Evolutionary conservation across 345 rosid genomes (phyloP).

Genomic region (Syzygium aqueum): DNA sequence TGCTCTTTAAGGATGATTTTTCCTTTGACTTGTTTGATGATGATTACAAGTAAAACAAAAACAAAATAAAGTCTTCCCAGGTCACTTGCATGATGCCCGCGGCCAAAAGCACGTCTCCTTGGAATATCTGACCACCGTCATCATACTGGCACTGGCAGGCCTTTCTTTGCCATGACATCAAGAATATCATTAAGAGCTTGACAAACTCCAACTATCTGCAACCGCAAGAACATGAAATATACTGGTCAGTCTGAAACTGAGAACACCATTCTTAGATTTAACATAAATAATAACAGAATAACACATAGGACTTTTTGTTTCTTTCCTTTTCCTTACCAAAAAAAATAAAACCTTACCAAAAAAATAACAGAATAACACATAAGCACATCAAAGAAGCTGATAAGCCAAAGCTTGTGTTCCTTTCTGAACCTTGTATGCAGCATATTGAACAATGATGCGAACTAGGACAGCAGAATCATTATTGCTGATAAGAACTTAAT

Average conservation of each 20-base stretch:
- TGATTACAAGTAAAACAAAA: background rate
- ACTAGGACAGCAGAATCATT: background rate
- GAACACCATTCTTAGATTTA: background rate
- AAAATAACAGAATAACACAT: background rate
- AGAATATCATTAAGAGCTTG: constrained; percentile 89
- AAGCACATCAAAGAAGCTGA: background rate
- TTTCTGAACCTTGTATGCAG: background rate
- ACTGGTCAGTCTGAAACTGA: background rate
- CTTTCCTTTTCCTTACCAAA: too few species aligned
- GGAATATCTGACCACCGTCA: background rate
- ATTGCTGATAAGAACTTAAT: background rate
- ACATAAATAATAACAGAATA: background rate
- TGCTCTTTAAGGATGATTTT: background rate
- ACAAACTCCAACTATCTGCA: constrained; percentile 87
- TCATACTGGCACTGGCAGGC: constrained; percentile 79
- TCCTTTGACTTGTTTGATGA: background rate
- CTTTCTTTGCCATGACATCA: constrained; percentile 89
- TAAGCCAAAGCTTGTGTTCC: background rate
- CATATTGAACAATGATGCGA: background rate
- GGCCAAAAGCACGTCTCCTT: background rate
- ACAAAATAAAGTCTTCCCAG: background rate
- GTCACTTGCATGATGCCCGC: background rate
- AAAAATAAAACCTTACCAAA: too few species aligned
- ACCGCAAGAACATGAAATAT: background rate
- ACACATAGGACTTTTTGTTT: too few species aligned